Evolutionary conservation across 306 rosid genomes (phyloP).

Genomic region (Cucurbita pepo): DNA sequence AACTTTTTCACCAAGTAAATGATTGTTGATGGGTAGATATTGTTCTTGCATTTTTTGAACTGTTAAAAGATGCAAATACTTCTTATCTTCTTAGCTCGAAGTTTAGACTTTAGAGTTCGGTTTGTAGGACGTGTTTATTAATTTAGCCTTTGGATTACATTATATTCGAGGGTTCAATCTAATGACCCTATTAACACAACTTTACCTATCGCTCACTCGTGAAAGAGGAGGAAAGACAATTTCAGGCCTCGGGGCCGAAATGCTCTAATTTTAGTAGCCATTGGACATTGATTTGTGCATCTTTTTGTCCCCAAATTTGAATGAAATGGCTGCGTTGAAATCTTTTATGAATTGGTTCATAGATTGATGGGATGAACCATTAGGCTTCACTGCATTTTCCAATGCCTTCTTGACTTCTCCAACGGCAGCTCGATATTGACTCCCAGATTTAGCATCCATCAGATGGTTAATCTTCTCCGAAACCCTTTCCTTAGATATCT

Average conservation of each 20-base stretch:
- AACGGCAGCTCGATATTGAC: constrained; percentile 9
- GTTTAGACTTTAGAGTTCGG: background rate
- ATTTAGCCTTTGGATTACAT: too few relatives aligned
- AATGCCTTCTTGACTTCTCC: constrained; percentile 14
- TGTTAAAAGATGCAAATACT: background rate
- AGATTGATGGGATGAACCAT: constrained; percentile 31
- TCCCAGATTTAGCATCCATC: constrained; percentile 24
- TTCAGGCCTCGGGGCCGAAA: too few relatives aligned
- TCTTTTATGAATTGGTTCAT: constrained; percentile 21
- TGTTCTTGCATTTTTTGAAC: background rate
- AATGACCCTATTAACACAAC: too few relatives aligned
- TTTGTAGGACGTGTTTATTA: too few relatives aligned
- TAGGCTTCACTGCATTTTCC: constrained; percentile 17
- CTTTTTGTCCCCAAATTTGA: background rate
- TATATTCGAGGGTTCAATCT: too few relatives aligned
- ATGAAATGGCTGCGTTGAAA: background rate
- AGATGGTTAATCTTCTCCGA: constrained; percentile 17
- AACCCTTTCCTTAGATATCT: constrained; percentile 13
- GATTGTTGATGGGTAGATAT: background rate
- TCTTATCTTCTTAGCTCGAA: background rate
- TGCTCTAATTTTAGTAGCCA: background rate
- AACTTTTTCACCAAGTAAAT: background rate
- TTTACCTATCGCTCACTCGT: too few relatives aligned
- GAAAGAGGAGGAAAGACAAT: too few relatives aligned
- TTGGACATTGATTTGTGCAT: too few relatives aligned